phyloP scores from a whole-genome alignment of 2,329 filamentous ascomycete genomes.

The Pseudogymnoascus sp. region DNA sequence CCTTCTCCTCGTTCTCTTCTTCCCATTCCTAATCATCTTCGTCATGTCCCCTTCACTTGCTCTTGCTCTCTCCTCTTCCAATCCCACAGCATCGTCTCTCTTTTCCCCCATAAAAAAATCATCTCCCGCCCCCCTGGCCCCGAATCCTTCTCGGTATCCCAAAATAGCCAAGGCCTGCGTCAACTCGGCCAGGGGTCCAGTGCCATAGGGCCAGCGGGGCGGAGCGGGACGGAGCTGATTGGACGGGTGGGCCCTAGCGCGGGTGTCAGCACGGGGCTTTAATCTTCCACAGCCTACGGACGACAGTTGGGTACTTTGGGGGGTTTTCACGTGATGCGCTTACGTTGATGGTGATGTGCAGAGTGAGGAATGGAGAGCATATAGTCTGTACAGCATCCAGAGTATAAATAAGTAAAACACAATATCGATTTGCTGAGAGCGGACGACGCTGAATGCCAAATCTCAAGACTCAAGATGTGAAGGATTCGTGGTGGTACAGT shows the following conservation, averaged over 20 bases:
- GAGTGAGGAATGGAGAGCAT: background rate
- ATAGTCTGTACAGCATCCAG: background rate
- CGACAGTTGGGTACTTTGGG: background rate
- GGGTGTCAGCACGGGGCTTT: background rate
- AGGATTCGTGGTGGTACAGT: background rate
- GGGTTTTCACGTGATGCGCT: background rate
- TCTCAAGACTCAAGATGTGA: background rate
- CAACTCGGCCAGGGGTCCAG: background rate
- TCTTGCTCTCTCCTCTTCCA: background rate
- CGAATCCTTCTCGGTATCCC: background rate
- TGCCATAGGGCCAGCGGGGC: background rate
- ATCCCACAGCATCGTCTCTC: background rate
- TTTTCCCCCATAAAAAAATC: background rate
- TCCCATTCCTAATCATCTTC: background rate
- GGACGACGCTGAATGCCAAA: background rate
- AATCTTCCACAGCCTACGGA: background rate
- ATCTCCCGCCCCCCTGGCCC: background rate
- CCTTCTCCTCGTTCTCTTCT: background rate
- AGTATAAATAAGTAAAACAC: background rate
- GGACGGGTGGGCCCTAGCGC: background rate
- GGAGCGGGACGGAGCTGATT: background rate
- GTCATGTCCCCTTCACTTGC: background rate
- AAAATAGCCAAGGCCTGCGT: conserved; percentile 5
- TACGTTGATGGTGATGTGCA: background rate
- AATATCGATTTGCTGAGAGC: background rate